Evolutionary conservation across 495 filamentous ascomycete species (phyloP), one percentile per base, ranked within the genome.

Genomic region (Xylaria acuta): DNA sequence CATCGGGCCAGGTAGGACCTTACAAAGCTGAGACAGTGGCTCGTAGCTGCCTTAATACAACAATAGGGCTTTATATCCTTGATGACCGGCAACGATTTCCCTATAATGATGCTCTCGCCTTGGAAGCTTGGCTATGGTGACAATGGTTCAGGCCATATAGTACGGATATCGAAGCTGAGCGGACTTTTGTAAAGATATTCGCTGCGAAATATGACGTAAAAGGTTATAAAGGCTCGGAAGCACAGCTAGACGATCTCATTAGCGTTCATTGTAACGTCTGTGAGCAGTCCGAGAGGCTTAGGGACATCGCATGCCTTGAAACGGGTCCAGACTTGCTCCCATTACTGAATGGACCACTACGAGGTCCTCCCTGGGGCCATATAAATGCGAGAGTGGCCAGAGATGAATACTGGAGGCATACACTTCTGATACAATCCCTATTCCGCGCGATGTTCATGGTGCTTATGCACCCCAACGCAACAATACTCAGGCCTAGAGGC

Each of bases 281-380:
- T 34, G 54, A 59, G 54, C 54, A 59, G 12, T 59, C 54, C 12
- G 18, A 59, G 22, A 59, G 54, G 30, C 54, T 36, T 22, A 59
- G 32, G 54, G 54, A 36, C 30, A 25, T 59, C 30, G 54, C 54
- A 59, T 59, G 54, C 30, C n/a, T 59, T 58, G 30, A 34, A 36
- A 8, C 54, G n/a, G 8, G 32, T 12, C 54, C 32, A 25, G 54
- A 36, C 30, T 59, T n/a, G 22, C 54, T 59, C 54, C 32, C 30
- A 59, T 2, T 36, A 20, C 36, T 30, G 27, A 58, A n/a, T 3
- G 27, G 54, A 32, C 54, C 30, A 59, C 22, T 59, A 34, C 54
- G 54, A 36, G 8, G 54, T 59, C 54, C 22, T 59, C 54, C 14
- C 30, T 59, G 54, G 54, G 16, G 16, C 6, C 30, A 59, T 34